Percentiles rank a stretch among this genome's conserved stretches.
These are phyloP conservation scores for Saccharomyces pastorianus DNA, from an alignment of 1,139 yeast species.

Conservation along the genomic window DNA sequence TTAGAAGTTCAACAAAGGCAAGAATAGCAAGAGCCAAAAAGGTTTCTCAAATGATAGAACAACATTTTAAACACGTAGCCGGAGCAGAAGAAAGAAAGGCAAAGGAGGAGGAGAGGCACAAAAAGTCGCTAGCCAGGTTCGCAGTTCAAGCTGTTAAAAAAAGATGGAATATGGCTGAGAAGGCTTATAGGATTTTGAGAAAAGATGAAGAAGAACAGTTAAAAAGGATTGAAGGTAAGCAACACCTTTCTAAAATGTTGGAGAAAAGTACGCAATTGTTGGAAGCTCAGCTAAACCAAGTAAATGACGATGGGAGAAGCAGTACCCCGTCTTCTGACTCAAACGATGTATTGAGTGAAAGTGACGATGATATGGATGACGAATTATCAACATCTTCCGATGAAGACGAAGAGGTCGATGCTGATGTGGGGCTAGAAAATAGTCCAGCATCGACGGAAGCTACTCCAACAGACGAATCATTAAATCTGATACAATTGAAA, in stretches of 20 bases:
- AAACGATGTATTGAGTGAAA: slow-evolving; percentile 11
- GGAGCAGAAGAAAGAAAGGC: slow-evolving; percentile 83
- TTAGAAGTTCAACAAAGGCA: slow-evolving; percentile 57
- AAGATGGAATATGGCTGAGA: slow-evolving; percentile 86
- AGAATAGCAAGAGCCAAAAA: slow-evolving; percentile 65
- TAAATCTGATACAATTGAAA: slow-evolving; percentile 59
- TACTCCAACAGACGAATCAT: slow-evolving; percentile 30
- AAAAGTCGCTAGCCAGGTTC: slow-evolving; percentile 62
- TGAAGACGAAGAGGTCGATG: slow-evolving; percentile 10
- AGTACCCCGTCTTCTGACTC: slow-evolving; percentile 8
- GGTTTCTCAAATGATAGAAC: slow-evolving; percentile 75
- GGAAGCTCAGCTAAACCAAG: slow-evolving; percentile 63
- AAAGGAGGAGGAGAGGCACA: slow-evolving; percentile 60
- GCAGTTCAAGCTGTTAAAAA: slow-evolving; percentile 80
- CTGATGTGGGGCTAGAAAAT: slow-evolving; percentile 35
- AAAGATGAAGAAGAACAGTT: slow-evolving; percentile 58
- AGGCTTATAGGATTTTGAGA: slow-evolving; percentile 53
- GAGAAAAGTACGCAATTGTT: slow-evolving; percentile 86
- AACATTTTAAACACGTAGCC: slow-evolving; percentile 73
- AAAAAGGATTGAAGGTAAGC: slow-evolving; percentile 71
- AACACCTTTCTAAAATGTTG: slow-evolving; percentile 78
- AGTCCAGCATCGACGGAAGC: not conserved
- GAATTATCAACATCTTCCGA: slow-evolving; percentile 20
- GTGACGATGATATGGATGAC: slow-evolving; percentile 8
- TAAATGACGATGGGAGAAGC: slow-evolving; percentile 13